These are phyloP conservation scores for Fusarium longipes DNA, from an alignment of 2,329 filamentous ascomycete species.

Conservation along the genomic window DNA sequence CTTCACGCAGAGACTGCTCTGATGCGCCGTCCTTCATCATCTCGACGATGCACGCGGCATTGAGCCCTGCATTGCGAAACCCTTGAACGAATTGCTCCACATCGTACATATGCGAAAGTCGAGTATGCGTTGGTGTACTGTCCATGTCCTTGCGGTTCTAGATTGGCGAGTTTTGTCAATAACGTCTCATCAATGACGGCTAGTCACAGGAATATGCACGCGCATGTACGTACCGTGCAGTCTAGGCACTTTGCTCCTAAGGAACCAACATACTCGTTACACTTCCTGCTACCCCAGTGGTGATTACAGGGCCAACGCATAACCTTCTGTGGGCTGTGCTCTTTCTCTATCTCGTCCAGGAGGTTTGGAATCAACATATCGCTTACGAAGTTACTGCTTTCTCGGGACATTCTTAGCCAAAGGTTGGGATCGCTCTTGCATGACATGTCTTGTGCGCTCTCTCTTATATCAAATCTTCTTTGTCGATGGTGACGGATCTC, in stretches of 20 bases:
- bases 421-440: constrained; percentile 1
- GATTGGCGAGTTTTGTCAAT: constrained; percentile 22
- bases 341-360: neutral
- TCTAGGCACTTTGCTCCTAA: constrained; percentile 37
- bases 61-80: constrained; percentile 37
- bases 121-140: constrained; percentile 38
- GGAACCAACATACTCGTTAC: constrained; percentile 36
- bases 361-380: constrained; percentile 1
- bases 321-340: neutral
- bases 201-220: constrained; percentile 17
- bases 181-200: constrained; percentile 22
- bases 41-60: constrained; percentile 34
- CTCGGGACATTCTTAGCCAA: constrained; percentile 13
- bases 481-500: constrained; percentile 3
- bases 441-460: constrained; percentile 14
- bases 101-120: constrained; percentile 39
- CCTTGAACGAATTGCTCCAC: constrained; percentile 35
- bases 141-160: constrained; percentile 36
- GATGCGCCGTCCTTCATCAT: constrained; percentile 37
- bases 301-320: constrained; percentile 45
- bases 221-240: constrained; percentile 36
- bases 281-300: constrained; percentile 39
- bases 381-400: constrained; percentile 9
- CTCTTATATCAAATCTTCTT: constrained; percentile 36
- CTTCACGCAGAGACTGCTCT: constrained; percentile 33